Percentiles rank a stretch among this genome's conserved stretches.
Evolutionary conservation across 2,329 filamentous ascomycete species (phyloP).

Genomic region (Elsinoe fawcettii): DNA sequence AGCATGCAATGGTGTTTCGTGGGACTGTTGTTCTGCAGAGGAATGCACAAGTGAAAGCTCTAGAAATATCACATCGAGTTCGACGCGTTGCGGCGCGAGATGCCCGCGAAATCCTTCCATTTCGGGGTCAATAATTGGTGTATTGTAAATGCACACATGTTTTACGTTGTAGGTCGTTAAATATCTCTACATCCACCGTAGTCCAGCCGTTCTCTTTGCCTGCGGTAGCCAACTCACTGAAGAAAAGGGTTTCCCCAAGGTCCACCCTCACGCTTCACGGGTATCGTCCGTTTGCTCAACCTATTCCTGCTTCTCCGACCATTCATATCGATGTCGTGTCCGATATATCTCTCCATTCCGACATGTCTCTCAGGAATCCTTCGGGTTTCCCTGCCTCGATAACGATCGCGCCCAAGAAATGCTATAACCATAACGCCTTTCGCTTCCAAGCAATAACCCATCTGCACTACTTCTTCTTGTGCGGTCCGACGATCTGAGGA

Average conservation of each 20-base stretch:
- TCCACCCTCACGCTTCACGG: too few relatives aligned
- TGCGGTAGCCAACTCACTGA: too few relatives aligned
- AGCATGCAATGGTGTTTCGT: not conserved
- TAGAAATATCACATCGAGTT: not conserved
- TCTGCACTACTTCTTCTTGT: slow-evolving; percentile 52
- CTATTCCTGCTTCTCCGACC: too few relatives aligned
- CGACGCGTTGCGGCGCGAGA: slow-evolving; percentile 7
- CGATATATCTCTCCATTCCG: too few relatives aligned
- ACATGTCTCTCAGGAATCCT: too few relatives aligned
- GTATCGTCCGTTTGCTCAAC: too few relatives aligned
- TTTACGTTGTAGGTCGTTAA: not conserved
- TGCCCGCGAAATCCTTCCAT: not conserved
- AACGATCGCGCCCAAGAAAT: not conserved
- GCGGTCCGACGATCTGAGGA: slow-evolving; percentile 61
- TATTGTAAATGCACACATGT: not conserved
- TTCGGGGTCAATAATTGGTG: not conserved
- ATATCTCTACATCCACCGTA: not conserved
- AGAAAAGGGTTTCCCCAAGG: too few relatives aligned
- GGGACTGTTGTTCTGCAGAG: not conserved
- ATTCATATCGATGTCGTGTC: too few relatives aligned
- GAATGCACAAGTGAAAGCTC: not conserved
- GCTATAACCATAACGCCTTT: slow-evolving; percentile 4
- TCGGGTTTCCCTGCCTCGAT: not conserved
- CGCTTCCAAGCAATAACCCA: not conserved
- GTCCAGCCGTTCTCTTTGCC: too few relatives aligned